Percentiles rank a stretch among this genome's conserved stretches.
phyloP scores from a whole-genome alignment of 371 early-diverging fungal species.

The Rhizomucor miehei region DNA sequence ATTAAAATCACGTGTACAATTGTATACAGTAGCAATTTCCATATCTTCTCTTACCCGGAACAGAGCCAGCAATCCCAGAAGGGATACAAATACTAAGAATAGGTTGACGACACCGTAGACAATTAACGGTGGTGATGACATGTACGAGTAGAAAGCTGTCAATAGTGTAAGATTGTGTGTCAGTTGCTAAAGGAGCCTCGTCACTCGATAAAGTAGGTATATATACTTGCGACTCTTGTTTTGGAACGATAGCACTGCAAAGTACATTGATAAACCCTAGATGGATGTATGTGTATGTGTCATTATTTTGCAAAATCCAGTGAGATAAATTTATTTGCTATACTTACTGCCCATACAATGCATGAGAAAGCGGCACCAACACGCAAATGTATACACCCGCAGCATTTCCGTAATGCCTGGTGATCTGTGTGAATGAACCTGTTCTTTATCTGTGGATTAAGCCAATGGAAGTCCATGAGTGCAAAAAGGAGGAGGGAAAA shows the following conservation, averaged over 20 bases:
- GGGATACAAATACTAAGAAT: constrained; percentile 21
- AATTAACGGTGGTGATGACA: constrained; percentile 24
- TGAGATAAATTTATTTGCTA: too few relatives aligned
- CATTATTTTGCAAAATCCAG: too few relatives aligned
- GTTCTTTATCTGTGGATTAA: constrained; percentile 11
- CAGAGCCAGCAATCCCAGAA: constrained; percentile 28
- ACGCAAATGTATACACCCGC: constrained; percentile 49
- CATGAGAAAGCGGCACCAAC: constrained; percentile 35
- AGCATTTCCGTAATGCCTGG: constrained; percentile 36
- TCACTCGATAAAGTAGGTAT: too few relatives aligned
- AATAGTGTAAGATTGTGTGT: not conserved
- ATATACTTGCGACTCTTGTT: constrained; percentile 37
- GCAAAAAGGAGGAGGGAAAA: not conserved
- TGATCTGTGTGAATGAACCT: constrained; percentile 17
- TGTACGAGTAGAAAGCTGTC: constrained; percentile 44
- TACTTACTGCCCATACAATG: constrained; percentile 42
- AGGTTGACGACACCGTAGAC: constrained; percentile 44
- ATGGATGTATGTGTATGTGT: too few relatives aligned
- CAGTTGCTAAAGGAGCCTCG: not conserved
- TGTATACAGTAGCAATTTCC: not conserved
- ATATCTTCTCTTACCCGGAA: constrained; percentile 29
- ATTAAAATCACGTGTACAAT: not conserved
- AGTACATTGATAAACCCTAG: constrained; percentile 46
- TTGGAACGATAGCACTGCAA: constrained; percentile 45
- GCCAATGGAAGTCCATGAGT: constrained; percentile 7